Percentiles rank a stretch among this genome's conserved stretches.
Conservation (phyloP, 768 basidiomycete species). For the Serendipita vermifera region DNA sequence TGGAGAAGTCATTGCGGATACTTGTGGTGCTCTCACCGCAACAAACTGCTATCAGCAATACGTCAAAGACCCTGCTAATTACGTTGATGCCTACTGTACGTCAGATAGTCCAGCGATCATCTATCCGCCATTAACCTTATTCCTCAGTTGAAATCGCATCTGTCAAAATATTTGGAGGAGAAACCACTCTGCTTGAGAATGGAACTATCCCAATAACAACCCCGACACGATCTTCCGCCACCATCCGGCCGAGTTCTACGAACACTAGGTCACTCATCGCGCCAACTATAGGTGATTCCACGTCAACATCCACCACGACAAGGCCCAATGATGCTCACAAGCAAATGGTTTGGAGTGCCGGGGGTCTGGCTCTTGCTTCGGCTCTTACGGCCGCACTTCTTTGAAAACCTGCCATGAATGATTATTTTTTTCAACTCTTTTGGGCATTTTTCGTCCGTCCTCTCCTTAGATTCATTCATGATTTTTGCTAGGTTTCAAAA, state of each 20-base stretch:
- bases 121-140: background rate
- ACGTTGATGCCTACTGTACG: background rate
- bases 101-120: background rate
- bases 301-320: no score
- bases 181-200: conserved; percentile 1
- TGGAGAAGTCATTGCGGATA: background rate
- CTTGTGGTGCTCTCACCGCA: background rate
- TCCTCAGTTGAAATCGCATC: conserved; percentile 6
- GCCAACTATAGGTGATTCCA: no score
- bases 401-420: no score
- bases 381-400: no score
- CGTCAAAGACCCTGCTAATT: background rate
- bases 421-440: no score
- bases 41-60: background rate
- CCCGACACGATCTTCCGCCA: background rate
- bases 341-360: no score
- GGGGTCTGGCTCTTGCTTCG: no score
- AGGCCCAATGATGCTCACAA: no score
- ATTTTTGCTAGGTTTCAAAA: no score
- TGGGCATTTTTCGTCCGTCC: no score
- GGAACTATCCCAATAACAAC: no score
- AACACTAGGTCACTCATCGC: background rate
- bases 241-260: background rate
- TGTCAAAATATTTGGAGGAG: conserved; percentile 1
- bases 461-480: no score